A percentile compares a stretch with the other conserved stretches of the same genome.
Conservation (phyloP, 164 flowering plant species). For the Umbilicus rupestris region DNA sequence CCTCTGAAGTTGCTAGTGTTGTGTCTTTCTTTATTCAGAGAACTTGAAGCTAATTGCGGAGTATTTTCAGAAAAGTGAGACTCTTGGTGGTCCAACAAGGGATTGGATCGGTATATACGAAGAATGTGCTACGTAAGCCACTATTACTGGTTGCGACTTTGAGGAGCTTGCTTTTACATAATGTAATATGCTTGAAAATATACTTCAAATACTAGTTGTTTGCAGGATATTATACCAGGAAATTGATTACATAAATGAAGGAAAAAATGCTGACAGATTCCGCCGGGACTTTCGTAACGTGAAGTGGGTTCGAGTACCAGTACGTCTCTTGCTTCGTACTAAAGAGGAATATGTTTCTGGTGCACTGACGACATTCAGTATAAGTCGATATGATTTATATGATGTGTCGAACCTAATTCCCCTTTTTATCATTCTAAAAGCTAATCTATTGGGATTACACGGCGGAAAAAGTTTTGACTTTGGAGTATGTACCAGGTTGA, state of each 20-base stretch:
- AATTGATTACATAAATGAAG: slow-evolving; percentile 95
- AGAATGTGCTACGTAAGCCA: slow-evolving; percentile 83
- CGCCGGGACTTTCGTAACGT: slow-evolving; percentile 87
- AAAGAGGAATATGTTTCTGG: too few relatives aligned
- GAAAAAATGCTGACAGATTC: slow-evolving; percentile 89
- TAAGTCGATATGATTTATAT: background rate
- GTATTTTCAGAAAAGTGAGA: slow-evolving; percentile 81
- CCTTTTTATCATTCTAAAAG: slow-evolving; percentile 20
- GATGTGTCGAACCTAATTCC: background rate
- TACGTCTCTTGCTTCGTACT: slow-evolving; percentile 40
- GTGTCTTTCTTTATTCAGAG: slow-evolving; percentile 30
- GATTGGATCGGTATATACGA: slow-evolving; percentile 95
- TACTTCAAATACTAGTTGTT: slow-evolving; percentile 10
- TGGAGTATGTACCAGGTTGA: slow-evolving; percentile 96
- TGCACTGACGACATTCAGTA: background rate
- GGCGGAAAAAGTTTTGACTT: slow-evolving; percentile 68
- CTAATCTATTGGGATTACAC: slow-evolving; percentile 90
- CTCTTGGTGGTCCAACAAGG: slow-evolving; percentile 74
- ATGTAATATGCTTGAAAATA: background rate
- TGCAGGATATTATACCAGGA: slow-evolving; percentile 92
- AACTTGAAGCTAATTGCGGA: slow-evolving; percentile 87
- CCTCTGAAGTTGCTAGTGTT: background rate
- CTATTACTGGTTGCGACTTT: background rate
- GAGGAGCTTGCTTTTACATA: background rate
- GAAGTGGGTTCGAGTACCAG: slow-evolving; percentile 98